Evolutionary conservation across 352 stramenopile species (phyloP).

Genomic region (Phytophthora sp.): DNA sequence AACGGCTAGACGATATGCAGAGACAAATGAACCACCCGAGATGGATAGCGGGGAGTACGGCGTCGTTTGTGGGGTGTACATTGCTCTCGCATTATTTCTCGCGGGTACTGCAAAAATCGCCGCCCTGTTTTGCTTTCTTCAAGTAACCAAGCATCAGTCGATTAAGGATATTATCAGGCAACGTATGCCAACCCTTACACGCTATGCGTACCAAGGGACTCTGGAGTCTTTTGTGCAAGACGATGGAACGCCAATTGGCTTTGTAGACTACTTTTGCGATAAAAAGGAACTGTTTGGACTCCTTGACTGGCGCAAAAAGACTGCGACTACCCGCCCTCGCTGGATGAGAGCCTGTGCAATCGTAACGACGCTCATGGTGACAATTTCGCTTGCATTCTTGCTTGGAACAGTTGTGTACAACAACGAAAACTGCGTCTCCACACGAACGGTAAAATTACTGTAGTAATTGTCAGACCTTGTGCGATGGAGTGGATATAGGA

Average conservation of each 20-base stretch:
- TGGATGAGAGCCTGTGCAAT: slow-evolving; percentile 11
- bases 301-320: slow-evolving; percentile 15
- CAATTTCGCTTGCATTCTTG: slow-evolving; percentile 15
- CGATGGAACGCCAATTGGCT: slow-evolving; percentile 1
- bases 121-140: slow-evolving; percentile 2
- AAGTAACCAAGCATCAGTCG: background rate
- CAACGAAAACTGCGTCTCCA: slow-evolving; percentile 18
- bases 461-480: slow-evolving; percentile 1
- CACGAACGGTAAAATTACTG: background rate
- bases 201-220: background rate
- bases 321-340: background rate
- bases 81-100: slow-evolving; percentile 8
- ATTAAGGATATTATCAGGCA: slow-evolving; percentile 8
- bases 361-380: slow-evolving; percentile 10
- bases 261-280: slow-evolving; percentile 20
- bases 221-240: slow-evolving; percentile 5
- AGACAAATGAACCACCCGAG: background rate
- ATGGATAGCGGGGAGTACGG: slow-evolving; percentile 10
- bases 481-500: background rate
- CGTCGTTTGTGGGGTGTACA: slow-evolving; percentile 18
- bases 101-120: background rate
- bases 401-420: slow-evolving; percentile 27
- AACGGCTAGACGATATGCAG: background rate
- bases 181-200: background rate
- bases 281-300: slow-evolving; percentile 21